phyloP scores from a whole-genome alignment of 495 filamentous ascomycete genomes.

The Glarea lozoyensis region DNA sequence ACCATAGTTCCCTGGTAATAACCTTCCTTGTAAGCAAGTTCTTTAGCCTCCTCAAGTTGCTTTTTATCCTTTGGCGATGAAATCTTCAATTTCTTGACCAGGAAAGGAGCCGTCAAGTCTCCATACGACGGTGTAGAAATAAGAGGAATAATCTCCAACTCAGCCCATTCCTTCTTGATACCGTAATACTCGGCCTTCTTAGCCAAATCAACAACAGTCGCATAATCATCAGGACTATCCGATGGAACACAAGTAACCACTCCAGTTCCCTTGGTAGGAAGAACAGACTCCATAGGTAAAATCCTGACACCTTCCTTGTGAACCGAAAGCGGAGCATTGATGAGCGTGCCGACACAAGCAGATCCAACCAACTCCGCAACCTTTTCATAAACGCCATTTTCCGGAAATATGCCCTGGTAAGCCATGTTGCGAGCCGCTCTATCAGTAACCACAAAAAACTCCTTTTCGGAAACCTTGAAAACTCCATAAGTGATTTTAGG shows the following conservation, averaged over 20 bases:
- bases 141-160: slow-evolving; percentile 77
- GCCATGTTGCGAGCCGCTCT: slow-evolving; percentile 92
- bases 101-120: slow-evolving; percentile 67
- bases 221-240: slow-evolving; percentile 93
- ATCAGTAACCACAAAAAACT: slow-evolving; percentile 80
- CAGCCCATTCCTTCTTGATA: slow-evolving; percentile 95
- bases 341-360: slow-evolving; percentile 74
- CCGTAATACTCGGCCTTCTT: slow-evolving; percentile 98
- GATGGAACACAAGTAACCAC: slow-evolving; percentile 94
- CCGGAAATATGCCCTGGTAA: slow-evolving; percentile 77
- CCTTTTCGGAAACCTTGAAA: slow-evolving; percentile 73
- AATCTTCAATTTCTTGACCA: slow-evolving; percentile 93
- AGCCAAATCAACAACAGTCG: slow-evolving; percentile 74
- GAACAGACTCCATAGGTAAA: slow-evolving; percentile 89
- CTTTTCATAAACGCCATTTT: slow-evolving; percentile 66
- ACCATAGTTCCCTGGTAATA: slow-evolving; percentile 94
- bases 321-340: slow-evolving; percentile 84
- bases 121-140: slow-evolving; percentile 88
- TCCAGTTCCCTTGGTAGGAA: slow-evolving; percentile 88
- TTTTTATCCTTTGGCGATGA: slow-evolving; percentile 89
- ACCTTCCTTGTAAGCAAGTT: slow-evolving; percentile 93
- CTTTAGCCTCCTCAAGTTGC: slow-evolving; percentile 87
- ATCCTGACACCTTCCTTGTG: slow-evolving; percentile 77
- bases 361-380: slow-evolving; percentile 63
- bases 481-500: slow-evolving; percentile 86